phyloP scores from a whole-genome alignment of 164 flowering plant species.

The Kalanchoe fedtschenkoi region DNA sequence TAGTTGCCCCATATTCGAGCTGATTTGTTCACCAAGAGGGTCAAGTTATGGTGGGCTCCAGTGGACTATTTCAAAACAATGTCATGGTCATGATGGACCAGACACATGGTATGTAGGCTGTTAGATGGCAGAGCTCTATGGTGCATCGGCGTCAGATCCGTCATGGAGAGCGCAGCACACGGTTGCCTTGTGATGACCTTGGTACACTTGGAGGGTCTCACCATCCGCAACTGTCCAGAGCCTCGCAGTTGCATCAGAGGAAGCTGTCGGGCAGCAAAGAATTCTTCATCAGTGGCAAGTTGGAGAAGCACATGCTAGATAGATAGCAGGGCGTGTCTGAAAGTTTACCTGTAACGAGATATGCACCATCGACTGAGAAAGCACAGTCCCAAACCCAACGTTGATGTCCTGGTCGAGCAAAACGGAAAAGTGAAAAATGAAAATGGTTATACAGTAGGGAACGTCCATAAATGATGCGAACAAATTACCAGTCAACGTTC shows the following conservation, averaged over 20 bases:
- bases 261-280: slow-evolving; percentile 36
- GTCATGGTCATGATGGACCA: neutral
- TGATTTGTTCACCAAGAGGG: no score
- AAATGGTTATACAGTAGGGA: neutral
- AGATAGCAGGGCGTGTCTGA: neutral
- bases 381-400: slow-evolving; percentile 99
- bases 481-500: slow-evolving; percentile 53
- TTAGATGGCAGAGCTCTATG: neutral
- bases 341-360: slow-evolving; percentile 71
- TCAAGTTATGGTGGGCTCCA: no score
- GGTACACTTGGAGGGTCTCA: slow-evolving; percentile 51
- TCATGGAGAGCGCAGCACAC: slow-evolving; percentile 92
- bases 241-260: slow-evolving; percentile 81
- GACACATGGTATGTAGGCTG: neutral
- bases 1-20: no score
- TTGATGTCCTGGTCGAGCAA: slow-evolving; percentile 61
- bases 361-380: slow-evolving; percentile 97
- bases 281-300: neutral
- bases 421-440: neutral
- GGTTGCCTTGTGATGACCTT: slow-evolving; percentile 89
- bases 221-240: slow-evolving; percentile 76
- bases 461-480: neutral
- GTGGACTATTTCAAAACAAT: neutral
- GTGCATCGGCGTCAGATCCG: slow-evolving; percentile 18
- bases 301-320: neutral